These are phyloP conservation scores for Cephalotrichum gorgonifer DNA, from an alignment of 2,329 filamentous ascomycete genomes.

Conservation along the genomic window DNA sequence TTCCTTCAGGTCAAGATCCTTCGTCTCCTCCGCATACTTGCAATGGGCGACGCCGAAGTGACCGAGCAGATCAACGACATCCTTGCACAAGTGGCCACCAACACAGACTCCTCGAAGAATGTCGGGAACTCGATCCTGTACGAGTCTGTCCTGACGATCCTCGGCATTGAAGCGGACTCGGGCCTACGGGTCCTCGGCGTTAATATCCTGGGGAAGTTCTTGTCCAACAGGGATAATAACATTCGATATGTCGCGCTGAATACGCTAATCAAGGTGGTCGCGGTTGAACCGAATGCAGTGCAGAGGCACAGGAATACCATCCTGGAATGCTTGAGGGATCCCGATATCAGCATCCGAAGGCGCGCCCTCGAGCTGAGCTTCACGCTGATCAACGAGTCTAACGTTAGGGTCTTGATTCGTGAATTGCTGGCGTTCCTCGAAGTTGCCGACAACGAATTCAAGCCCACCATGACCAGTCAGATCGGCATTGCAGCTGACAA, in stretches of 20 bases:
- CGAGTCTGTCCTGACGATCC: slow-evolving; percentile 90
- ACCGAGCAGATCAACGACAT: slow-evolving; percentile 99
- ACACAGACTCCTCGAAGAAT: slow-evolving; percentile 96
- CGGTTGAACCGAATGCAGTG: slow-evolving; percentile 94
- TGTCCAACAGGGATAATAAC: slow-evolving; percentile 98
- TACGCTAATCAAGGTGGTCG: slow-evolving; percentile 94
- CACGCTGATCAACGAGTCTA: slow-evolving; percentile 93
- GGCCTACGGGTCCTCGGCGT: slow-evolving; percentile 89
- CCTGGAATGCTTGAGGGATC: slow-evolving; percentile 87
- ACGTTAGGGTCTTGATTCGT: slow-evolving; percentile 85
- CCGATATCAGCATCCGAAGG: slow-evolving; percentile 93
- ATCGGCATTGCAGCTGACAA: slow-evolving; percentile 95
- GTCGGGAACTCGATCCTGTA: slow-evolving; percentile 98
- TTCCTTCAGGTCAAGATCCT: slow-evolving; percentile 97
- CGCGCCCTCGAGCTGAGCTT: slow-evolving; percentile 96
- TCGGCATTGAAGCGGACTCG: slow-evolving; percentile 96
- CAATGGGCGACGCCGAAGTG: slow-evolving; percentile 72
- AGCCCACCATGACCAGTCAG: slow-evolving; percentile 95
- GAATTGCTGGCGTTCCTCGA: slow-evolving; percentile 93
- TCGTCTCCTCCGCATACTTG: slow-evolving; percentile 73
- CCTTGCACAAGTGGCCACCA: slow-evolving; percentile 90
- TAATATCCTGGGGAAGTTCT: slow-evolving; percentile 95
- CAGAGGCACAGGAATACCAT: slow-evolving; percentile 97
- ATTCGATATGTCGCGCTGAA: slow-evolving; percentile 97
- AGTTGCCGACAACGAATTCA: slow-evolving; percentile 96